Evolutionary conservation across 306 rosid species (phyloP).

Genomic region (Hippophae rhamnoides): DNA sequence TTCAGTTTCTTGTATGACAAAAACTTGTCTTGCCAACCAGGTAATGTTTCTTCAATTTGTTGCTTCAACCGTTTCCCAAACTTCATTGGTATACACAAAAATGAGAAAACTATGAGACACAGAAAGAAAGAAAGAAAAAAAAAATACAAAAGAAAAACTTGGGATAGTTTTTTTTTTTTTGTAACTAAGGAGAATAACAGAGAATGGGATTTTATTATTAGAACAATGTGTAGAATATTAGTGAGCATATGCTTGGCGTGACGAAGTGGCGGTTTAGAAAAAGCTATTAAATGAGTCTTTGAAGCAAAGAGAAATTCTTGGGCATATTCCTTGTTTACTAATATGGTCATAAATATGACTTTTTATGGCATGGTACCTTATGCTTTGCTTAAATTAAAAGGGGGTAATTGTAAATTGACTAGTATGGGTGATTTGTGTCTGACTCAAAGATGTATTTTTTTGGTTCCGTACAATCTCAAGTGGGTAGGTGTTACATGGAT

Average conservation of each 20-base stretch:
- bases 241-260: constrained; percentile 76
- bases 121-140: too few relatives aligned
- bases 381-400: neutral
- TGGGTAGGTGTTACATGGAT: neutral
- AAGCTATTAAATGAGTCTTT: constrained; percentile 34
- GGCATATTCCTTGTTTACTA: constrained; percentile 50
- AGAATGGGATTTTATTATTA: constrained; percentile 22
- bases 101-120: neutral
- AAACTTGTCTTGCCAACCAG: constrained; percentile 69
- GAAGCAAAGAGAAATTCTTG: constrained; percentile 35
- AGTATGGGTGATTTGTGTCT: neutral
- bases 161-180: neutral
- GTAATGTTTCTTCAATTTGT: constrained; percentile 56
- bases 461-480: constrained; percentile 4
- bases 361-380: neutral
- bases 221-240: constrained; percentile 48
- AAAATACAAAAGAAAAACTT: neutral
- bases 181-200: constrained; percentile 8
- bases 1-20: constrained; percentile 80
- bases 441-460: neutral
- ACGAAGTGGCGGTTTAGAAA: constrained; percentile 39
- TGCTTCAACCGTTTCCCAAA: constrained; percentile 79
- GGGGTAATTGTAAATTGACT: neutral
- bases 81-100: constrained; percentile 32
- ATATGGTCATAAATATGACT: constrained; percentile 23